Conservation (phyloP, 495 filamentous ascomycete genomes). For the Tricharina praecox region DNA sequence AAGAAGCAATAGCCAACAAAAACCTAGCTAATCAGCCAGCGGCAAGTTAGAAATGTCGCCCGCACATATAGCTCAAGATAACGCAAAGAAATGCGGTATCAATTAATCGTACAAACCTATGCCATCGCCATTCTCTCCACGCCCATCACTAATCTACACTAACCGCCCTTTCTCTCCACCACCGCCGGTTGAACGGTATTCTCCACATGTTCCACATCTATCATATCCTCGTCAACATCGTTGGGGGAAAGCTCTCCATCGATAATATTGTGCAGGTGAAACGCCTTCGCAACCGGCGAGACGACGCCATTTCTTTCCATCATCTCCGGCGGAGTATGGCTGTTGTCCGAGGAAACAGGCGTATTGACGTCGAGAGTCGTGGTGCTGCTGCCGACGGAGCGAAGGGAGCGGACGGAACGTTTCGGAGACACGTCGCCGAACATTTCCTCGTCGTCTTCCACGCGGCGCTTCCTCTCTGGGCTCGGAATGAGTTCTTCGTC, state of each 20-base stretch:
- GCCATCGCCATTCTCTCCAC: no score
- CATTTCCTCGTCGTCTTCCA: slow-evolving; percentile 17
- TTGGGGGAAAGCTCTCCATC: slow-evolving; percentile 3
- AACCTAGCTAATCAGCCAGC: no score
- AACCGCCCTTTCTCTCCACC: no score
- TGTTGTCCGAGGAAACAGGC: slow-evolving; percentile 9
- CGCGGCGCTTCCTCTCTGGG: slow-evolving; percentile 17
- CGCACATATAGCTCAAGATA: no score
- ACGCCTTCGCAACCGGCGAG: slow-evolving; percentile 21
- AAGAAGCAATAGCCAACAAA: no score
- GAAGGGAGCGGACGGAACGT: slow-evolving; percentile 16
- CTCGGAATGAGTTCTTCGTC: not conserved
- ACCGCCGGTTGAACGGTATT: no score
- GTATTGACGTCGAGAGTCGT: slow-evolving; percentile 16
- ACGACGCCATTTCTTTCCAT: slow-evolving; percentile 13
- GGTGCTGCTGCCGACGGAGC: no score
- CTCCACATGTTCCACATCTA: slow-evolving; percentile 20
- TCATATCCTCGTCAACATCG: slow-evolving; percentile 18
- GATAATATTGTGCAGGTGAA: slow-evolving; percentile 10
- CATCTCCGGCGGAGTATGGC: slow-evolving; percentile 13
- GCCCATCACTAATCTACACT: no score
- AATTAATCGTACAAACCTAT: no score
- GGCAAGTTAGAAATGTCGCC: no score
- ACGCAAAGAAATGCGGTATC: no score
- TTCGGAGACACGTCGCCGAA: slow-evolving; percentile 16